Conservation (phyloP, 495 filamentous ascomycete genomes). For the Hypoxylon fragiforme region DNA sequence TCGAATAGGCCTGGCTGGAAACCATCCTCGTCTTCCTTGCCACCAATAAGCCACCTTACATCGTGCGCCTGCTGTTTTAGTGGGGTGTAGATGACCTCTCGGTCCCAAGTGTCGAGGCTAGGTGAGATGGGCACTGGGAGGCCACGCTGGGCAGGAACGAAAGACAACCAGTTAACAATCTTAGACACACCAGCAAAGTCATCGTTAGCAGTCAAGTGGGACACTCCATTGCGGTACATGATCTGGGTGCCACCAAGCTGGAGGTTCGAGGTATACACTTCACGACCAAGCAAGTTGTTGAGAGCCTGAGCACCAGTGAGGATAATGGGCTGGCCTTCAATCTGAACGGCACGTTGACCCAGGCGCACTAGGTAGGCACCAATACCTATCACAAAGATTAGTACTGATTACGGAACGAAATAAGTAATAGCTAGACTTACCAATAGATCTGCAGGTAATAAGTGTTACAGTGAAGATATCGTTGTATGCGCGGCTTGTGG, state of each 20-base stretch:
- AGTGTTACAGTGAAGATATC: constrained; percentile 99
- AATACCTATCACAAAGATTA: constrained; percentile 63
- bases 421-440: constrained; percentile 47
- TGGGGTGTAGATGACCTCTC: constrained; percentile 83
- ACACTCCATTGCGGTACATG: constrained; percentile 99
- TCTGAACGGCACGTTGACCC: constrained; percentile 96
- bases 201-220: constrained; percentile 96
- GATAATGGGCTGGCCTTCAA: constrained; percentile 98
- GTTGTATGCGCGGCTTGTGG: constrained; percentile 94
- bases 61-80: constrained; percentile 90
- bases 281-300: constrained; percentile 96
- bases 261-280: constrained; percentile 98
- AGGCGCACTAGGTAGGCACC: constrained; percentile 98
- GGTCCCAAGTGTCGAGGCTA: constrained; percentile 87
- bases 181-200: constrained; percentile 97
- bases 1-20: constrained; percentile 95
- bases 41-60: constrained; percentile 87
- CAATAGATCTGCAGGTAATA: constrained; percentile 95
- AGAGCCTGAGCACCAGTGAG: constrained; percentile 95
- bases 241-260: constrained; percentile 99
- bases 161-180: constrained; percentile 97
- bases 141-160: constrained; percentile 90
- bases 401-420: constrained; percentile 4
- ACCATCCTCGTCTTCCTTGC: constrained; percentile 81
- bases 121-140: constrained; percentile 86